Conservation (phyloP, 352 stramenopile genomes). For the Phytophthora citrophthora region DNA sequence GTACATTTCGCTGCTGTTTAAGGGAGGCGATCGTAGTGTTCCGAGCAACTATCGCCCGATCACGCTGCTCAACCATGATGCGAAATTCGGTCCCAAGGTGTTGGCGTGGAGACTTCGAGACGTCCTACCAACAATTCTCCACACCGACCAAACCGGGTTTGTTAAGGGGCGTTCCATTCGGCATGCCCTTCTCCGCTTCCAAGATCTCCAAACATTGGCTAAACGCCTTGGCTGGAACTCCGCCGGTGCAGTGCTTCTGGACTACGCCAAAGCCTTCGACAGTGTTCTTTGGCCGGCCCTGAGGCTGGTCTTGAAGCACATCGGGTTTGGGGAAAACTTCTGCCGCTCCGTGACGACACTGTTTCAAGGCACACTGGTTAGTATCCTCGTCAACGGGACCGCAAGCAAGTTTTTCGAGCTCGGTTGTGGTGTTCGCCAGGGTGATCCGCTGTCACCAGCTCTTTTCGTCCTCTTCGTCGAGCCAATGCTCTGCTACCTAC, state of each 20-base stretch:
- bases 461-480: conserved; percentile 33
- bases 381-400: conserved; percentile 17
- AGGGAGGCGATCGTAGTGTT: neutral
- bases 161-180: conserved; percentile 10
- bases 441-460: conserved; percentile 24
- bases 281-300: conserved; percentile 24
- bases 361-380: conserved; percentile 11
- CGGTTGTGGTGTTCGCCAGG: conserved; percentile 23
- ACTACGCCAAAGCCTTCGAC: conserved; percentile 30
- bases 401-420: conserved; percentile 19
- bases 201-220: conserved; percentile 16
- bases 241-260: conserved; percentile 12
- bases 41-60: conserved; percentile 15
- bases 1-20: conserved; percentile 21
- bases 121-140: conserved; percentile 1
- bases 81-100: conserved; percentile 24
- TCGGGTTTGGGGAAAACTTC: conserved; percentile 11
- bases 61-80: conserved; percentile 25
- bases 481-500: conserved; percentile 18
- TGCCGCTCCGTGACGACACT: conserved; percentile 13
- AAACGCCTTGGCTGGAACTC: neutral
- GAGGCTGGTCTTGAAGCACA: conserved; percentile 10
- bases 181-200: conserved; percentile 12
- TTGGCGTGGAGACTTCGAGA: neutral
- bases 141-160: conserved; percentile 17